A percentile compares a stretch with the other conserved stretches of the same genome.
phyloP scores from a whole-genome alignment of 805 yeast genomes.

The Schwanniomyces pseudopolymorphus region DNA sequence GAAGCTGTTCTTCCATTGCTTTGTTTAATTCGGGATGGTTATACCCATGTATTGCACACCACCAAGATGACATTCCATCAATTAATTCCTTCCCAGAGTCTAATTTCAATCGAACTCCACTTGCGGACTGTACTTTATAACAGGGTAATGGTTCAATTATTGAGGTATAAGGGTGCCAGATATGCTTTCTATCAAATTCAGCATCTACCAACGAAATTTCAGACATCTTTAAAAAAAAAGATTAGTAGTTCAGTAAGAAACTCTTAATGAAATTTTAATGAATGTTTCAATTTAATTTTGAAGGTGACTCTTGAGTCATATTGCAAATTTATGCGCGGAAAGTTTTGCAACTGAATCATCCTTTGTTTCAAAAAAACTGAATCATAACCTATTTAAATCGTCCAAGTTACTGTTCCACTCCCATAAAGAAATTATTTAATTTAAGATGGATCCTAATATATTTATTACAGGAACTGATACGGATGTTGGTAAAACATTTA shows the following conservation, averaged over 20 bases:
- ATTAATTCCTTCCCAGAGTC: slow-evolving; percentile 14
- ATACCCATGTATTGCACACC: slow-evolving; percentile 31
- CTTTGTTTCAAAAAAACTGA: not conserved
- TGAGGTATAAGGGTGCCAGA: slow-evolving; percentile 33
- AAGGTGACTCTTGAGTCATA: not conserved
- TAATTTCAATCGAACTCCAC: slow-evolving; percentile 16
- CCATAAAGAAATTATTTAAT: not conserved
- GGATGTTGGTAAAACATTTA: slow-evolving; percentile 29
- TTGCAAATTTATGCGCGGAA: not conserved
- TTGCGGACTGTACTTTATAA: slow-evolving; percentile 19
- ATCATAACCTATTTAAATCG: not conserved
- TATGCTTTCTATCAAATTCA: slow-evolving; percentile 18
- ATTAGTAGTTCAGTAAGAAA: too few species aligned
- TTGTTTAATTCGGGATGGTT: slow-evolving; percentile 14
- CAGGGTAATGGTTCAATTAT: slow-evolving; percentile 18
- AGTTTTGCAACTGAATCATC: not conserved
- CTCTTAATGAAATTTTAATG: too few species aligned
- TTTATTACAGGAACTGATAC: slow-evolving; percentile 33
- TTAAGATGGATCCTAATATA: slow-evolving; percentile 2
- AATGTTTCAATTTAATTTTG: too few species aligned
- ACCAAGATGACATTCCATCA: slow-evolving; percentile 32
- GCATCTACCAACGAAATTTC: not conserved
- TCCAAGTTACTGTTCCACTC: not conserved
- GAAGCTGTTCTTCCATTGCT: slow-evolving; percentile 30
- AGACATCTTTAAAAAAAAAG: not conserved